These are phyloP conservation scores for Ustilaginoidea virens DNA, from an alignment of 2,329 filamentous ascomycete species.

Conservation along the genomic window DNA sequence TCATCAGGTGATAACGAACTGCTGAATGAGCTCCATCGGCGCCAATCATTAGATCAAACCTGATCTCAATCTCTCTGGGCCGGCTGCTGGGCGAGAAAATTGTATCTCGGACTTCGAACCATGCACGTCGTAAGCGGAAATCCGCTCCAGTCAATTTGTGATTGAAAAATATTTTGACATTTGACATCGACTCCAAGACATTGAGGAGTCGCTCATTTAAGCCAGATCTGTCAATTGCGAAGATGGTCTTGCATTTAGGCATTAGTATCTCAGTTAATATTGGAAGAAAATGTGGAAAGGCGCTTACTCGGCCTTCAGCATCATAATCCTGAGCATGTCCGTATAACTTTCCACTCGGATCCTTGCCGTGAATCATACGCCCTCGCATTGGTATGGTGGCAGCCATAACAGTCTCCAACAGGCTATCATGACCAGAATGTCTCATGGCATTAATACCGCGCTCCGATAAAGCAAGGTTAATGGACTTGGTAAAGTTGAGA, in stretches of 20 bases:
- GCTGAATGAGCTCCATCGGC: conserved; percentile 92
- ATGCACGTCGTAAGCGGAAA: conserved; percentile 63
- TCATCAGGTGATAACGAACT: conserved; percentile 89
- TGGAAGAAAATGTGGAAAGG: conserved; percentile 2
- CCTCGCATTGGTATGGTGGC: conserved; percentile 87
- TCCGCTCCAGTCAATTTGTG: conserved; percentile 88
- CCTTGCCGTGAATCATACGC: conserved; percentile 81
- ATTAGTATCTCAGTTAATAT: not conserved
- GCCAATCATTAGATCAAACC: conserved; percentile 88
- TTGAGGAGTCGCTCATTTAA: conserved; percentile 78
- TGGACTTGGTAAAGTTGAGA: conserved; percentile 95
- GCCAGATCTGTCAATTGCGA: conserved; percentile 69
- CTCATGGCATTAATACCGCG: conserved; percentile 81
- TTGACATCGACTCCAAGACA: conserved; percentile 66
- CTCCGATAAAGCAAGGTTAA: conserved; percentile 90
- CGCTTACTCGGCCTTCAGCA: conserved; percentile 61
- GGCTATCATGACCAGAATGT: conserved; percentile 46
- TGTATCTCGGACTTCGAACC: conserved; percentile 54
- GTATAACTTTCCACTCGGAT: conserved; percentile 48
- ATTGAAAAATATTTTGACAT: conserved; percentile 84
- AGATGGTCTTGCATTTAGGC: conserved; percentile 45
- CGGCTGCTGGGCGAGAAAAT: conserved; percentile 23
- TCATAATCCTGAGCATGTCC: conserved; percentile 87
- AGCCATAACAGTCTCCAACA: conserved; percentile 59
- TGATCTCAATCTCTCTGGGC: conserved; percentile 60